Conservation (phyloP, 2,329 filamentous ascomycete species). For the Alternaria angustiovoidea region DNA sequence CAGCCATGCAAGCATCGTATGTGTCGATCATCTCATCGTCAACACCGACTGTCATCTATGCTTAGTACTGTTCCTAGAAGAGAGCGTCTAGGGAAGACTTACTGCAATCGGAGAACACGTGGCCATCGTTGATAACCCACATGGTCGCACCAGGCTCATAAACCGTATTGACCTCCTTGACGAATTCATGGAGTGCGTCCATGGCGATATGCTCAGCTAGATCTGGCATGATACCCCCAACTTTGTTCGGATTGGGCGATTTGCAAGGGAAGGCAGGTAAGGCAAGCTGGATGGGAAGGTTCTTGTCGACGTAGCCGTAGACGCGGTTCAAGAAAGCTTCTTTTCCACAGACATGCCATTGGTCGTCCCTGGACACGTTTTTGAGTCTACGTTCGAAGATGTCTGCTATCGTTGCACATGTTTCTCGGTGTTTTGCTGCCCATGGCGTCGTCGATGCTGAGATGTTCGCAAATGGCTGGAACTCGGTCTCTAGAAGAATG, state of each 20-base stretch:
- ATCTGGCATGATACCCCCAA: constrained; percentile 58
- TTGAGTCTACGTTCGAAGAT: constrained; percentile 42
- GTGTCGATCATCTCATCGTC: constrained; percentile 44
- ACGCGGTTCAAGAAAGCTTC: constrained; percentile 36
- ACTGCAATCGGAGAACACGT: constrained; percentile 55
- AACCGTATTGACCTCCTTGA: constrained; percentile 50
- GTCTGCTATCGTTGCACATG: constrained; percentile 23
- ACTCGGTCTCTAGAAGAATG: constrained; percentile 39
- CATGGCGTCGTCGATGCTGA: constrained; percentile 28
- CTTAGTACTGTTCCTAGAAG: constrained; percentile 9
- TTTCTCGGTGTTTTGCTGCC: constrained; percentile 15
- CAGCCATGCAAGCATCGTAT: constrained; percentile 51
- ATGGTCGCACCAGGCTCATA: constrained; percentile 54
- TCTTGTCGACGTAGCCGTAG: constrained; percentile 38
- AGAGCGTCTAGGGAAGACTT: constrained; percentile 15
- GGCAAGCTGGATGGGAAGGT: constrained; percentile 36
- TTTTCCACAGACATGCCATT: constrained; percentile 37
- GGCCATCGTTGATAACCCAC: constrained; percentile 56
- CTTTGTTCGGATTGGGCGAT: constrained; percentile 65
- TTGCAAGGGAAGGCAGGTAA: constrained; percentile 71
- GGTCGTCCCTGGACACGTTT: constrained; percentile 39
- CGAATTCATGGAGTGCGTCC: constrained; percentile 52
- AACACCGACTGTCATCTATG: constrained; percentile 47
- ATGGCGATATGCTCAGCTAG: constrained; percentile 55
- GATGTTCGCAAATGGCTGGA: constrained; percentile 32